Base-by-base conservation (phyloP, 2,329 filamentous ascomycete genomes). In the Aspergillus thermomutatus region DNA sequence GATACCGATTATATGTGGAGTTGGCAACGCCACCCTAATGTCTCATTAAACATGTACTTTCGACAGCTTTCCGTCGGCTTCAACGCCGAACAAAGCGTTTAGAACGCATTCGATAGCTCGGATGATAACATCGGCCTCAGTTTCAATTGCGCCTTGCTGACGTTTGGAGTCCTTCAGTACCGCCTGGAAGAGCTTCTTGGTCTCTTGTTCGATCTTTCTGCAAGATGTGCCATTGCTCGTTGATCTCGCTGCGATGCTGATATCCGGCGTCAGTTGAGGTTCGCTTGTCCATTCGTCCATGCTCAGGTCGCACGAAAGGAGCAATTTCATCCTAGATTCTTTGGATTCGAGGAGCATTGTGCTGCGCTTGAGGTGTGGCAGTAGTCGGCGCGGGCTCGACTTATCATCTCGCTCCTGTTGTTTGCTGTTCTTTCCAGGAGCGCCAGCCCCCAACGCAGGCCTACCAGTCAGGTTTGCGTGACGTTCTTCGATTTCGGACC, bases 201-300 rank as follows among this genome's bases (percentile, higher is more conserved):
- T 63, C 53, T 76, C 74, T n/a, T 63, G 65, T 46, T 75, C 71
- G 21, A 75, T 62, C 43, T 72, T 76, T 43, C 52, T 63, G 41
- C 63, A 56, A 7, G 59, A 40, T 4, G 23, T 56, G 10, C 52
- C 49, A 37, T 55, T 53, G 3, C 46, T 54, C 49, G 56, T 57
- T 8, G 51, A 53, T 6, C 61, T 54, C 3, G 60, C 48, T 6
- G 69, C 70, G 19, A 76, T 63, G 48, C 66, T 74, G 26, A 77
- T 68, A 50, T 69, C 70, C 2, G 74, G 69, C 19, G 62, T 61
- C n/a, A 77, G 60, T 21, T 70, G 69, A 3, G 74, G 71, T 54
- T 77, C 75, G 37, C 74, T 68, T 19, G 73, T 74, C 75, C 75
- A 77, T 25, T 72, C 66, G 55, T 77, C 73, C 40, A 77, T 61